Percentiles rank a stretch among this genome's conserved stretches.
phyloP scores from a whole-genome alignment of 192 early-diverging fungal genomes.

The Mortierella alpina region DNA sequence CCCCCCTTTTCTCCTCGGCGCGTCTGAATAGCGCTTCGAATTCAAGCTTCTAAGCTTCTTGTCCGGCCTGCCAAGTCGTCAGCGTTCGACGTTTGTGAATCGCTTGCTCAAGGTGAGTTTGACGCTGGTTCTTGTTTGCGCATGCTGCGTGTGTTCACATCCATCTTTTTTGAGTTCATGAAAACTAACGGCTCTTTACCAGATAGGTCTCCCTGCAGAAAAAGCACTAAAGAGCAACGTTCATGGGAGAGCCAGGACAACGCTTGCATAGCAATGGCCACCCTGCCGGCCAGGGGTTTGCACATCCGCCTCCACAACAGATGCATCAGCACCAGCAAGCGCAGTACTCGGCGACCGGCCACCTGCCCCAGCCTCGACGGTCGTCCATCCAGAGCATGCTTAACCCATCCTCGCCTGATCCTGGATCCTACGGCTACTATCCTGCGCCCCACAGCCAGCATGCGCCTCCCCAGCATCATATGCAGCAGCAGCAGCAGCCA shows the following conservation, averaged over 20 bases:
- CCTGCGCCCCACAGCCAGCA: neutral
- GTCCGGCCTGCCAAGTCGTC: too few species aligned
- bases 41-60: too few species aligned
- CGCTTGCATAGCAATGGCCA: slow-evolving; percentile 20
- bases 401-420: slow-evolving; percentile 37
- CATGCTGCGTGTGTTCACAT: neutral
- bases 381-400: slow-evolving; percentile 50
- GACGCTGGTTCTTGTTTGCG: neutral
- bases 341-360: slow-evolving; percentile 10
- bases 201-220: neutral
- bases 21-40: too few species aligned
- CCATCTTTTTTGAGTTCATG: neutral
- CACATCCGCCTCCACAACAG: slow-evolving; percentile 12
- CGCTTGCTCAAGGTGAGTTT: too few species aligned
- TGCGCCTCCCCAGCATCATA: slow-evolving; percentile 8
- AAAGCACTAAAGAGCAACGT: neutral
- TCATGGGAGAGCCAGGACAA: slow-evolving; percentile 29
- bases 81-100: too few species aligned
- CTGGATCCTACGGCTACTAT: slow-evolving; percentile 25
- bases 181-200: neutral
- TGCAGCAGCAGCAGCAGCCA: slow-evolving; percentile 28
- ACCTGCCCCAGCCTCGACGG: slow-evolving; percentile 29
- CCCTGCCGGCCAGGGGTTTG: slow-evolving; percentile 1
- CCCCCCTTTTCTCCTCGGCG: too few species aligned
- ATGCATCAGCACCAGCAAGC: neutral